Evolutionary conservation across 1,284 basidiomycete genomes (phyloP).

Genomic region (Ceratobasidium sp.): DNA sequence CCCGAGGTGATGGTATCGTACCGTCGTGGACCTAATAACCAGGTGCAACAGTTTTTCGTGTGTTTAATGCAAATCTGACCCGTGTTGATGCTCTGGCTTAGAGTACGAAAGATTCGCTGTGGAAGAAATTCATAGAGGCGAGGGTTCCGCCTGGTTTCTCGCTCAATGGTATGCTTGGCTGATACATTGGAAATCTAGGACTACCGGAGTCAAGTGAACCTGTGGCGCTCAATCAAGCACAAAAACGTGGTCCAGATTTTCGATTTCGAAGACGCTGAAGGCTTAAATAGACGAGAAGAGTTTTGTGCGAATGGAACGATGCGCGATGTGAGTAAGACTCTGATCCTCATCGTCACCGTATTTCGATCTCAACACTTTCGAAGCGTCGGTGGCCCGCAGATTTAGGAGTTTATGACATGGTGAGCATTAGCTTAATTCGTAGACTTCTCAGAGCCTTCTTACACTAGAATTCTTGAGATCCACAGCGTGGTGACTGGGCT

Average conservation of each 20-base stretch:
- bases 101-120: too few species aligned
- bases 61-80: too few species aligned
- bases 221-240: neutral
- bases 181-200: neutral
- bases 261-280: neutral
- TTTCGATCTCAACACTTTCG: neutral
- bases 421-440: neutral
- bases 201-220: neutral
- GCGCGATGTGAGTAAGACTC: neutral
- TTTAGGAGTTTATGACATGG: neutral
- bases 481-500: neutral
- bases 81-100: too few species aligned
- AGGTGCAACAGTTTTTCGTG: too few species aligned
- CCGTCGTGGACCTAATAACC: too few species aligned
- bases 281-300: neutral
- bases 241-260: neutral
- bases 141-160: too few species aligned
- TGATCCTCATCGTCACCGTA: too few species aligned
- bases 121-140: too few species aligned
- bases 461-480: neutral
- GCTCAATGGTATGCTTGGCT: too few species aligned
- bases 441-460: neutral
- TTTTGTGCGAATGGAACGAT: slow-evolving; percentile 1
- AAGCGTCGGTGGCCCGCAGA: neutral
- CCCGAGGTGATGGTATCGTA: too few species aligned